Evolutionary conservation across 148 eudicot species (phyloP).

Genomic region (Fallopia convolvulus): DNA sequence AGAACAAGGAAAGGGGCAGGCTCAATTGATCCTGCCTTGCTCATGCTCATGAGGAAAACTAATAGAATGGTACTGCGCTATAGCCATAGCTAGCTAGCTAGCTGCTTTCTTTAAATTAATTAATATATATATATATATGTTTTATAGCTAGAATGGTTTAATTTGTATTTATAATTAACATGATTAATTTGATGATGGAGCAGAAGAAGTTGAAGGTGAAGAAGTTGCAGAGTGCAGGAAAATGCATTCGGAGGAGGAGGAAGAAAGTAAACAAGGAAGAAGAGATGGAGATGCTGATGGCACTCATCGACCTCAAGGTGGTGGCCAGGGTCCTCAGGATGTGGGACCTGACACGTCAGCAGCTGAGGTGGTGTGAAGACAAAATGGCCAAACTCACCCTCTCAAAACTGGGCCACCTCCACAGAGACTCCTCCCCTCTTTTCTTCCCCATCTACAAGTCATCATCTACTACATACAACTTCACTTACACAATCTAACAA

Average conservation of each 20-base stretch:
- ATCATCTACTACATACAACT: too few species aligned
- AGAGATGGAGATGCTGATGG: slow-evolving; percentile 76
- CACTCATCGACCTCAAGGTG: slow-evolving; percentile 63
- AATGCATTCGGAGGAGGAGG: slow-evolving; percentile 41
- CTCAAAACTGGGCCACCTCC: slow-evolving; percentile 42
- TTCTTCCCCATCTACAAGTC: slow-evolving; percentile 27
- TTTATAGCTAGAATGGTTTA: too few species aligned
- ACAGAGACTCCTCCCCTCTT: slow-evolving; percentile 86
- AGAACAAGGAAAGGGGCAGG: neutral
- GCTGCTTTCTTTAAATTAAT: too few species aligned
- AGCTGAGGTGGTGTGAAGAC: slow-evolving; percentile 79
- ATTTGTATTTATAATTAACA: too few species aligned
- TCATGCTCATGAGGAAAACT: neutral
- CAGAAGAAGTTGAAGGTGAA: slow-evolving; percentile 72
- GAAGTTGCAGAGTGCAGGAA: slow-evolving; percentile 38
- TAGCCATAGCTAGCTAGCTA: too few species aligned
- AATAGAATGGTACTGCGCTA: slow-evolving; percentile 21
- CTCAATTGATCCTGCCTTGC: neutral
- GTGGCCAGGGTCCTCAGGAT: slow-evolving; percentile 83
- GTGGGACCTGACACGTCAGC: slow-evolving; percentile 52
- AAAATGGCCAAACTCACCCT: slow-evolving; percentile 70
- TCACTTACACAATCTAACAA: too few species aligned
- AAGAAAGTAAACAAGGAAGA: slow-evolving; percentile 37
- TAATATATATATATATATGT: too few species aligned
- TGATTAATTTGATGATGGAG: too few species aligned